phyloP scores from a whole-genome alignment of 768 basidiomycete genomes.

The Gautieria morchelliformis region DNA sequence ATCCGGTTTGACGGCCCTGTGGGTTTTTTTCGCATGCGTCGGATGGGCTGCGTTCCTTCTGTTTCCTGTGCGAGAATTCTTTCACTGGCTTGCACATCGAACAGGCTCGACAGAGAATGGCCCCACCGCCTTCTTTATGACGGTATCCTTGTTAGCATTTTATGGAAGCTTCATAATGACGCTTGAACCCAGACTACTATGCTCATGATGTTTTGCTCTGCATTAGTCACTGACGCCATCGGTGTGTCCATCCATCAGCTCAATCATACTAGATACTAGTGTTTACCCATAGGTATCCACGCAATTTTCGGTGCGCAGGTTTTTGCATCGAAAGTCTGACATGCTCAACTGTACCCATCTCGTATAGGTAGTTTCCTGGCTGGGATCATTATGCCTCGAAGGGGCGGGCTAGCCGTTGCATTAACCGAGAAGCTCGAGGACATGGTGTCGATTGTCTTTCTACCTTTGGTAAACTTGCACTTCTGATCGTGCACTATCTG shows the following conservation, averaged over 20 bases:
- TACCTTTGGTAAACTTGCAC: constrained; percentile 58
- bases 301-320: constrained; percentile 67
- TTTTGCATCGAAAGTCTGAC: not conserved
- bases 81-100: constrained; percentile 63
- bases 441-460: constrained; percentile 81
- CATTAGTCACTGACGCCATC: constrained; percentile 90
- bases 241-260: constrained; percentile 28
- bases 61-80: constrained; percentile 48
- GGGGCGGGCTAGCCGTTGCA: constrained; percentile 76
- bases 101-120: constrained; percentile 78
- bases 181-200: constrained; percentile 34
- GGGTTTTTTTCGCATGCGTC: constrained; percentile 69
- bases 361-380: constrained; percentile 71
- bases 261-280: not conserved
- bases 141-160: constrained; percentile 24
- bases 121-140: constrained; percentile 87
- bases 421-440: constrained; percentile 97
- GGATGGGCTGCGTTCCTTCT: constrained; percentile 75
- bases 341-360: not conserved
- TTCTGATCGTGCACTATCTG: not conserved
- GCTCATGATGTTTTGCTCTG: constrained; percentile 70
- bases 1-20: constrained; percentile 75
- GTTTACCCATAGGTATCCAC: constrained; percentile 37
- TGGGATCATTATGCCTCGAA: constrained; percentile 76
- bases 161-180: not conserved